Conservation (phyloP, 2,329 filamentous ascomycete genomes). For the Bisporella sp. region DNA sequence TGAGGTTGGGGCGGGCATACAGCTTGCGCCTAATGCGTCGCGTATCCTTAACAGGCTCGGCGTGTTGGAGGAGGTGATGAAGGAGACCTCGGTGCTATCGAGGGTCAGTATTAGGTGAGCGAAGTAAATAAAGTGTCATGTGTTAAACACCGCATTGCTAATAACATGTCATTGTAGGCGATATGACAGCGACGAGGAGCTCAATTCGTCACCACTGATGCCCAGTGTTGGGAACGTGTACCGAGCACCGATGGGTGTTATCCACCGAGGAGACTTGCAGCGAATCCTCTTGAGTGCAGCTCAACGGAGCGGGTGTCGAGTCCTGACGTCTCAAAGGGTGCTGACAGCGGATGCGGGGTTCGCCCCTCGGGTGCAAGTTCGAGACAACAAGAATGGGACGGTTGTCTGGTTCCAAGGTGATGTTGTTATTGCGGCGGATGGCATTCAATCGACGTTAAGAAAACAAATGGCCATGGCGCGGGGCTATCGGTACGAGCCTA, state of each 20-base stretch:
- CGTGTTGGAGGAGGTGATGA: constrained; percentile 2
- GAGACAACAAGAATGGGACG: neutral
- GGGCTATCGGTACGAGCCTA: constrained; percentile 27
- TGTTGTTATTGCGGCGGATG: constrained; percentile 45
- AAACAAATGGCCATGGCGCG: constrained; percentile 29
- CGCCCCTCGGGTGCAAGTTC: neutral
- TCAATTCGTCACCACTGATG: constrained; percentile 2
- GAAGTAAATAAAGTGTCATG: too few species aligned
- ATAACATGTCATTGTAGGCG: constrained; percentile 13
- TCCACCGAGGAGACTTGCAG: constrained; percentile 4
- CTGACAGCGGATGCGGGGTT: neutral
- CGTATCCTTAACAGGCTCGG: constrained; percentile 9
- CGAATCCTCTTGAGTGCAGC: neutral
- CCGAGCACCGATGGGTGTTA: constrained; percentile 1
- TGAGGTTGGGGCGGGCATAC: constrained; percentile 1
- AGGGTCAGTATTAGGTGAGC: too few species aligned
- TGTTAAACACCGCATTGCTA: too few species aligned
- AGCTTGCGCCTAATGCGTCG: constrained; percentile 1
- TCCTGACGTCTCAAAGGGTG: neutral
- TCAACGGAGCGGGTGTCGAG: neutral
- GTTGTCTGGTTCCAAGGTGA: constrained; percentile 33
- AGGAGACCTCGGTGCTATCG: constrained; percentile 25
- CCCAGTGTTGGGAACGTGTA: neutral
- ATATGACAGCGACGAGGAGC: constrained; percentile 9
- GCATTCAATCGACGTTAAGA: constrained; percentile 43